A percentile compares a stretch with the other conserved stretches of the same genome.
Conservation (phyloP, 2,329 filamentous ascomycete genomes). For the Neofusicoccum umdonicola region DNA sequence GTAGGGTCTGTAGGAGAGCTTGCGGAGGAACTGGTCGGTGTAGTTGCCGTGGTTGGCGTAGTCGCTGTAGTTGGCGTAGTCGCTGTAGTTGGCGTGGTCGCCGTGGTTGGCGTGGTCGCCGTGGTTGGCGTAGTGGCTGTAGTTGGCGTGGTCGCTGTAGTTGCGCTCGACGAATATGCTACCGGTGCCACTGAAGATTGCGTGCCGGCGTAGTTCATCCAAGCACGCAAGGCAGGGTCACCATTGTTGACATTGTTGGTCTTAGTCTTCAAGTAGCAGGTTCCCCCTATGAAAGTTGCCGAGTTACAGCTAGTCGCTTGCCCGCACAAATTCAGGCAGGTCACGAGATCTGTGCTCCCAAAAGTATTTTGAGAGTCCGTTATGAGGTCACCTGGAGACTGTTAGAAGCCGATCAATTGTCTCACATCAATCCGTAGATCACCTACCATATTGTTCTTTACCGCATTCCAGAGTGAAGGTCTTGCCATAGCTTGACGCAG, state of each 20-base stretch:
- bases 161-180: too few species aligned
- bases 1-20: too few species aligned
- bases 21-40: too few species aligned
- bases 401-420: neutral
- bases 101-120: too few species aligned
- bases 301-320: neutral
- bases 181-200: too few species aligned
- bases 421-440: too few species aligned
- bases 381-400: neutral
- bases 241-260: neutral
- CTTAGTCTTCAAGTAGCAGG: neutral
- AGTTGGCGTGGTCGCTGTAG: too few species aligned
- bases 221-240: neutral
- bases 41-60: too few species aligned
- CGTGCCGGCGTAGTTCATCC: neutral
- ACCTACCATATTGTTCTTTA: neutral
- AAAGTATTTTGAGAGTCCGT: neutral
- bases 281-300: neutral
- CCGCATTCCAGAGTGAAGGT: neutral
- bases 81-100: too few species aligned
- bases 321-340: neutral
- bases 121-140: too few species aligned
- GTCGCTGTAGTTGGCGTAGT: too few species aligned
- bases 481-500: neutral
- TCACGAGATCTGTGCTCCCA: neutral